Evolutionary conservation across 768 basidiomycete genomes (phyloP).

Genomic region (Suillus brevipes): DNA sequence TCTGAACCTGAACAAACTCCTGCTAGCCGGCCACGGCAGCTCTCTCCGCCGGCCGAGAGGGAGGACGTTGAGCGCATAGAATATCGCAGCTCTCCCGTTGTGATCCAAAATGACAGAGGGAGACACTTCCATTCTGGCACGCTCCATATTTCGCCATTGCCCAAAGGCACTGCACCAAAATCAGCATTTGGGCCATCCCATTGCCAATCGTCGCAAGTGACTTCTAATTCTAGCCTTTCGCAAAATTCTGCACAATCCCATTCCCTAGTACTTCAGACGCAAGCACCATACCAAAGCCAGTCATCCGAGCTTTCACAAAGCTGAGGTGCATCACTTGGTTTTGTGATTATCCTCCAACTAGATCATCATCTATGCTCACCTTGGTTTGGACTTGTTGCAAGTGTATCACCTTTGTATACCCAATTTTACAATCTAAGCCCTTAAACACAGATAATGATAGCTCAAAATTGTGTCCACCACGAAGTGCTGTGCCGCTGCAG

Average conservation of each 20-base stretch:
- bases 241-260: constrained; percentile 33
- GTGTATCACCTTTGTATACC: not conserved
- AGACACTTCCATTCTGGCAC: constrained; percentile 22
- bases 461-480: not conserved
- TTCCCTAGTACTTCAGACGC: constrained; percentile 44
- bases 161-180: not conserved
- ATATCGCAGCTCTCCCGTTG: not conserved
- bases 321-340: constrained; percentile 16
- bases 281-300: constrained; percentile 56
- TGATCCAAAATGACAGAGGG: constrained; percentile 14
- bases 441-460: not conserved
- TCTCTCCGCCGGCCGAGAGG: not conserved
- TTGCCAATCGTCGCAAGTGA: not conserved
- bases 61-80: not conserved
- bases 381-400: not conserved
- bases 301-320: constrained; percentile 28
- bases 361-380: not conserved
- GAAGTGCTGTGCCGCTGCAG: not conserved
- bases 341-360: not conserved
- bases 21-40: not conserved
- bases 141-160: constrained; percentile 19
- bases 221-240: not conserved
- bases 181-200: not conserved
- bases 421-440: not conserved
- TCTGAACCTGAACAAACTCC: constrained; percentile 21